Percentiles rank a stretch among this genome's conserved stretches.
Conservation (phyloP, 768 basidiomycete genomes). For the Rhodosporidiobolus sp. region DNA sequence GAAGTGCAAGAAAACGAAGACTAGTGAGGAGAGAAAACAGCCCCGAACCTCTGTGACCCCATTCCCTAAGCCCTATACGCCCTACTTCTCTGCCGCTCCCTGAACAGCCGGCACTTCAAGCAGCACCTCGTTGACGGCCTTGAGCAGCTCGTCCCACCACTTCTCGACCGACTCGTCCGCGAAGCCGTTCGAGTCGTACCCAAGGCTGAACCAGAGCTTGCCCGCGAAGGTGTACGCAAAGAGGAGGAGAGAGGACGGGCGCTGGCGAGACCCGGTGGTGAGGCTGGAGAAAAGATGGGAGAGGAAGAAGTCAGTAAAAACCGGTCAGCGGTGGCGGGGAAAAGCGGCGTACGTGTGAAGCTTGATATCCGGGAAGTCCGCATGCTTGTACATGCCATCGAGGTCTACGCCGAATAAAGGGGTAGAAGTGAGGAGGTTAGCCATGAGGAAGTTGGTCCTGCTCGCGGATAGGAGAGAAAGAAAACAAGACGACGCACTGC, state of each 20-base stretch:
- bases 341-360: conserved; percentile 55
- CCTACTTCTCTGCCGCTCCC: neutral
- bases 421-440: neutral
- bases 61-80: neutral
- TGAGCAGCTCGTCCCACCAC: conserved; percentile 66
- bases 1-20: neutral
- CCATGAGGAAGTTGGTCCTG: too few species aligned
- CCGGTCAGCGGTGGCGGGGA: neutral
- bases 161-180: conserved; percentile 59
- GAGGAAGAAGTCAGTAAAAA: too few species aligned
- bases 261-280: conserved; percentile 80
- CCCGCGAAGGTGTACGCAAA: conserved; percentile 60
- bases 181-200: conserved; percentile 76
- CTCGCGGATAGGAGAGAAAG: neutral
- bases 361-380: conserved; percentile 57
- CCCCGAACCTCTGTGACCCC: neutral
- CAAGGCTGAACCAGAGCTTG: conserved; percentile 73
- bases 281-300: conserved; percentile 46
- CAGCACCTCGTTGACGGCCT: conserved; percentile 62
- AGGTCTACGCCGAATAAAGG: conserved; percentile 50
- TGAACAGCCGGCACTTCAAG: conserved; percentile 16
- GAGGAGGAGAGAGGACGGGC: conserved; percentile 71
- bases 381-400: conserved; percentile 74
- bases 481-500: conserved; percentile 49
- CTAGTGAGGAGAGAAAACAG: neutral